phyloP scores from a whole-genome alignment of 208 protist species.

The Trypanosoma brucei region DNA sequence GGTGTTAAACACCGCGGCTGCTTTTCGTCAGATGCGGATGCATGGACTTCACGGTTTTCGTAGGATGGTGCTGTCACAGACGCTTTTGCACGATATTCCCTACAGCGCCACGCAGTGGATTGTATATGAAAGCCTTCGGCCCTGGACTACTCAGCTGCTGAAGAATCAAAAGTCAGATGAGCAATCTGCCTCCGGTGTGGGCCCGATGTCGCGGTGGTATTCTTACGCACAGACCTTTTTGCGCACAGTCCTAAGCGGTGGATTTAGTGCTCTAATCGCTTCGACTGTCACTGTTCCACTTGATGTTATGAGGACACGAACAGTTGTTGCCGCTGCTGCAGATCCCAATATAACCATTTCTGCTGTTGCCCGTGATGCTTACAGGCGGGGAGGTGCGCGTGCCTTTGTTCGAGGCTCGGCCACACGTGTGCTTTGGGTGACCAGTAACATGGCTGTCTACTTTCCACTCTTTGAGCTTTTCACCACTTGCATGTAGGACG shows the following conservation, averaged over 20 bases:
- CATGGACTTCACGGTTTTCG: constrained; percentile 38
- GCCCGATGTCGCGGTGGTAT: neutral
- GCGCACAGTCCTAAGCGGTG: constrained; percentile 60
- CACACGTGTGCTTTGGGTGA: constrained; percentile 77
- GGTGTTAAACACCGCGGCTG: constrained; percentile 33
- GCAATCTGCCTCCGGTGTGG: neutral
- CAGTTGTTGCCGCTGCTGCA: constrained; percentile 40
- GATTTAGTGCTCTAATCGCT: constrained; percentile 68
- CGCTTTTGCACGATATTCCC: constrained; percentile 73
- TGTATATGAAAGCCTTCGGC: constrained; percentile 65
- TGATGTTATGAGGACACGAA: constrained; percentile 73
- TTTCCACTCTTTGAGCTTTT: constrained; percentile 70
- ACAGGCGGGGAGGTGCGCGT: constrained; percentile 41
- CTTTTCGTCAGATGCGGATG: constrained; percentile 39
- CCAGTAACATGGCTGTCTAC: constrained; percentile 74
- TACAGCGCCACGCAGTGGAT: constrained; percentile 79
- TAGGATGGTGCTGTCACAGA: constrained; percentile 60
- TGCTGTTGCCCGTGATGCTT: constrained; percentile 34
- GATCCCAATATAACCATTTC: constrained; percentile 29
- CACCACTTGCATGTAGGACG: constrained; percentile 9
- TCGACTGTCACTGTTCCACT: constrained; percentile 66
- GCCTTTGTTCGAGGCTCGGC: constrained; percentile 60
- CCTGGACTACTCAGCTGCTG: constrained; percentile 25
- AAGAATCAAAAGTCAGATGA: neutral
- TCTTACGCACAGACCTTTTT: constrained; percentile 35